phyloP scores from a whole-genome alignment of 768 basidiomycete genomes.

The Austroboletus festivus region DNA sequence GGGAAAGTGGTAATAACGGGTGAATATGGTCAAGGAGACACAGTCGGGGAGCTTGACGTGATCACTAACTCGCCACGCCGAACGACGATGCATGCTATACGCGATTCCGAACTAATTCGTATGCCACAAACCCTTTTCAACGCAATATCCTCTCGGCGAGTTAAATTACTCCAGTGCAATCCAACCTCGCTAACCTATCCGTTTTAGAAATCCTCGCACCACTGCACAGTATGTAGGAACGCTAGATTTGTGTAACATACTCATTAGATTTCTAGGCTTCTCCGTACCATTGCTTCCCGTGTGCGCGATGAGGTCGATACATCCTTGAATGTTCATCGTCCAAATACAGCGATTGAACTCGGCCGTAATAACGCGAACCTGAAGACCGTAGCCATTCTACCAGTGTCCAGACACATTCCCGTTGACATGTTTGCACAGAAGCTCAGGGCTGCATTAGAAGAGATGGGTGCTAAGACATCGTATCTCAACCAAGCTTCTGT shows the following conservation, averaged over 20 bases:
- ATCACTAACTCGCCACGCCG: slow-evolving; percentile 86
- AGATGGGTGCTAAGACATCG: slow-evolving; percentile 89
- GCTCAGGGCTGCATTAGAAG: slow-evolving; percentile 82
- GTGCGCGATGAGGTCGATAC: slow-evolving; percentile 81
- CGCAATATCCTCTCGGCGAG: slow-evolving; percentile 84
- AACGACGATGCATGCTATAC: slow-evolving; percentile 94
- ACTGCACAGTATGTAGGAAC: slow-evolving; percentile 64
- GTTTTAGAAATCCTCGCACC: slow-evolving; percentile 70
- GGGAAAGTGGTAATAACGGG: slow-evolving; percentile 80
- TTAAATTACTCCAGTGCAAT: not conserved
- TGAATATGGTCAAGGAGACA: slow-evolving; percentile 97
- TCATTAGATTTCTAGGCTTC: slow-evolving; percentile 43
- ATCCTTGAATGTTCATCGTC: slow-evolving; percentile 47
- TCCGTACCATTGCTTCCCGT: slow-evolving; percentile 89
- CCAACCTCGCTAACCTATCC: not conserved
- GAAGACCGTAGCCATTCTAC: slow-evolving; percentile 92
- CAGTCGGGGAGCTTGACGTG: slow-evolving; percentile 95
- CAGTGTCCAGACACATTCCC: slow-evolving; percentile 83
- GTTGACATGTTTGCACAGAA: slow-evolving; percentile 88
- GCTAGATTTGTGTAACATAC: not conserved
- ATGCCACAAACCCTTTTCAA: slow-evolving; percentile 99
- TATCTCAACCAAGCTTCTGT: slow-evolving; percentile 94
- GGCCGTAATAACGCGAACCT: slow-evolving; percentile 82
- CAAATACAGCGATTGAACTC: slow-evolving; percentile 54
- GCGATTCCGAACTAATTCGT: slow-evolving; percentile 93